phyloP scores from a whole-genome alignment of 2,329 filamentous ascomycete species.

The Calcarisporium arbuscula region DNA sequence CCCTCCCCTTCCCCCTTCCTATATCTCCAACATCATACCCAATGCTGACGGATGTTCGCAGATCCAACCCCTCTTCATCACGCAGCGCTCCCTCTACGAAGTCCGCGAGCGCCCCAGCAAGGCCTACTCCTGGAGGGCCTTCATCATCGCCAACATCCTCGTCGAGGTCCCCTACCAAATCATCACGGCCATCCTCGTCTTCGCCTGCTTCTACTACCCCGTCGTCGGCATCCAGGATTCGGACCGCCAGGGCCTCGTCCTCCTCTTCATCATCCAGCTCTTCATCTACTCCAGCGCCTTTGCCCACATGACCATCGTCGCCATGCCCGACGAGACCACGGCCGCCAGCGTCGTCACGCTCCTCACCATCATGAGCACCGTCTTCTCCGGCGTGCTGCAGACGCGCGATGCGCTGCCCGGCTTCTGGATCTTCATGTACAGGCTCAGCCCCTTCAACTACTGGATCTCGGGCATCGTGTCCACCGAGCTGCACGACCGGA shows the following conservation, averaged over 20 bases:
- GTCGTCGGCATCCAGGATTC: conserved; percentile 42
- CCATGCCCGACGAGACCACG: conserved; percentile 61
- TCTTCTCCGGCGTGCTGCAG: conserved; percentile 61
- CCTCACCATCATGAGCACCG: conserved; percentile 50
- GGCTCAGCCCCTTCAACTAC: conserved; percentile 61
- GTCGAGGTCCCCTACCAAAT: conserved; percentile 69
- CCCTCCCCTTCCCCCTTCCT: neutral
- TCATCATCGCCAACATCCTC: conserved; percentile 64
- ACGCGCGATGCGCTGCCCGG: conserved; percentile 51
- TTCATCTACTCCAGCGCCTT: conserved; percentile 68
- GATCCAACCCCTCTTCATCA: conserved; percentile 71
- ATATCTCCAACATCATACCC: conserved; percentile 32
- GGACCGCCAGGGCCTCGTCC: conserved; percentile 56
- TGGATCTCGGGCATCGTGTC: conserved; percentile 62
- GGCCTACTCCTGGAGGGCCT: conserved; percentile 68
- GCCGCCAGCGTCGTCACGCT: conserved; percentile 58
- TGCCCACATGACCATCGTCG: conserved; percentile 66
- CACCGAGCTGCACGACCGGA: conserved; percentile 53
- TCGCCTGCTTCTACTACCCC: conserved; percentile 62
- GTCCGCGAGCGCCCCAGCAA: conserved; percentile 70
- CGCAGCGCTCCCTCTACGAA: conserved; percentile 68
- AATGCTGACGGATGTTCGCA: conserved; percentile 23
- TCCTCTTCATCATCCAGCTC: conserved; percentile 59
- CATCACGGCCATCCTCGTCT: conserved; percentile 57
- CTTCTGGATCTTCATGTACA: conserved; percentile 75